Evolutionary conservation across 768 basidiomycete genomes (phyloP).

Genomic region (Kwoniella botswanensis): DNA sequence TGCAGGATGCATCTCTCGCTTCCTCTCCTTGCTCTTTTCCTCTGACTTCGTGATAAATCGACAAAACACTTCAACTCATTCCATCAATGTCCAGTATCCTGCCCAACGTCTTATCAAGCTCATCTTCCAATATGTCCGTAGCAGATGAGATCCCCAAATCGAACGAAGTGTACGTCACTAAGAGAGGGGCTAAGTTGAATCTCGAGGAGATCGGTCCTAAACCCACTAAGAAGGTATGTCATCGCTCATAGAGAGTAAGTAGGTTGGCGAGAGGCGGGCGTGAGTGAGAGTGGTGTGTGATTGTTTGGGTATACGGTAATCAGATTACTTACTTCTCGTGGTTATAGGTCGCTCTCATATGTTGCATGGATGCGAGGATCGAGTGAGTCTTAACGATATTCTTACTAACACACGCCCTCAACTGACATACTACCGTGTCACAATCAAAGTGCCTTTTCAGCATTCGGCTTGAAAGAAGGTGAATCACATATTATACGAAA

Average conservation of each 20-base stretch:
- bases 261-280: background rate
- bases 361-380: constrained; percentile 20
- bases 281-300: background rate
- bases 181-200: constrained; percentile 16
- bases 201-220: constrained; percentile 17
- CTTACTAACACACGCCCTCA: background rate
- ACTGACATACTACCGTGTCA: background rate
- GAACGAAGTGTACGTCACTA: constrained; percentile 14
- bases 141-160: constrained; percentile 13
- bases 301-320: background rate
- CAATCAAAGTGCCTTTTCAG: constrained; percentile 14
- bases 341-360: constrained; percentile 13
- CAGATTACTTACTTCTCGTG: background rate
- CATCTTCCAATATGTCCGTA: background rate
- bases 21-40: background rate
- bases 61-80: background rate
- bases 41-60: background rate
- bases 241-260: background rate
- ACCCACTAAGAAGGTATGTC: constrained; percentile 18
- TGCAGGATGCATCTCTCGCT: background rate
- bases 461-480: constrained; percentile 18
- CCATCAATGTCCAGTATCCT: constrained; percentile 10
- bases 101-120: constrained; percentile 1
- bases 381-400: constrained; percentile 5
- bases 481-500: constrained; percentile 18